A percentile compares a stretch with the other conserved stretches of the same genome.
phyloP scores from a whole-genome alignment of 192 early-diverging fungal genomes.

The Spinellus fusiger region DNA sequence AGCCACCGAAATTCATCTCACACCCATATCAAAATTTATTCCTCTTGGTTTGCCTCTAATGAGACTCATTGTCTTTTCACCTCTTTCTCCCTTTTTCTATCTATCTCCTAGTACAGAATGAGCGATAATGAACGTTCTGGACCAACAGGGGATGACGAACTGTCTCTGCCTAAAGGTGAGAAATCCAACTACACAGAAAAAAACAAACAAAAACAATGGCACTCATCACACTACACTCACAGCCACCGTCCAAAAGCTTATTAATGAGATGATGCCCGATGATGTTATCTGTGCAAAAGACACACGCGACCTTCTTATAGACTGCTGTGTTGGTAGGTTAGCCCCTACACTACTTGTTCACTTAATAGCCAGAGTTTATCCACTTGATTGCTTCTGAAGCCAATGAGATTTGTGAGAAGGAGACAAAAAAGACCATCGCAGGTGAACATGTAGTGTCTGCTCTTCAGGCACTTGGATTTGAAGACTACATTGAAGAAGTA shows the following conservation, averaged over 20 bases:
- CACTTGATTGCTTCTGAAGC: conserved; percentile 92
- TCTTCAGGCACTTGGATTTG: conserved; percentile 88
- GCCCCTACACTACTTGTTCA: not conserved
- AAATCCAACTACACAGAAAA: not conserved
- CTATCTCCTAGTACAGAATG: conserved; percentile 12
- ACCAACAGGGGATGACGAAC: conserved; percentile 25
- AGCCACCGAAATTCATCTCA: no score
- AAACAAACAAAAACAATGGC: conserved; percentile 1
- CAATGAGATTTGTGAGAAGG: conserved; percentile 95
- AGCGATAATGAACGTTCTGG: conserved; percentile 35
- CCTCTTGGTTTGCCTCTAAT: no score
- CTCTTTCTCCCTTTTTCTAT: not conserved
- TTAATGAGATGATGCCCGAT: conserved; percentile 90
- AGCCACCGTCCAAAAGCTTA: conserved; percentile 93
- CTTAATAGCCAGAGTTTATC: conserved; percentile 91
- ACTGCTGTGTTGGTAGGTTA: conserved; percentile 87
- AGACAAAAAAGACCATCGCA: conserved; percentile 93
- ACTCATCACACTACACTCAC: no score
- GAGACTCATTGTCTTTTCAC: not conserved
- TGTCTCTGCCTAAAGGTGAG: conserved; percentile 31
- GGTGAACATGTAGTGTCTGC: conserved; percentile 93
- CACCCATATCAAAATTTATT: no score
- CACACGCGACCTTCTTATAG: conserved; percentile 87
- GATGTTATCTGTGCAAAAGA: conserved; percentile 94
- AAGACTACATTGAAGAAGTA: conserved; percentile 83